Conservation (phyloP, 2,329 filamentous ascomycete genomes). For the Colletotrichum sp. region DNA sequence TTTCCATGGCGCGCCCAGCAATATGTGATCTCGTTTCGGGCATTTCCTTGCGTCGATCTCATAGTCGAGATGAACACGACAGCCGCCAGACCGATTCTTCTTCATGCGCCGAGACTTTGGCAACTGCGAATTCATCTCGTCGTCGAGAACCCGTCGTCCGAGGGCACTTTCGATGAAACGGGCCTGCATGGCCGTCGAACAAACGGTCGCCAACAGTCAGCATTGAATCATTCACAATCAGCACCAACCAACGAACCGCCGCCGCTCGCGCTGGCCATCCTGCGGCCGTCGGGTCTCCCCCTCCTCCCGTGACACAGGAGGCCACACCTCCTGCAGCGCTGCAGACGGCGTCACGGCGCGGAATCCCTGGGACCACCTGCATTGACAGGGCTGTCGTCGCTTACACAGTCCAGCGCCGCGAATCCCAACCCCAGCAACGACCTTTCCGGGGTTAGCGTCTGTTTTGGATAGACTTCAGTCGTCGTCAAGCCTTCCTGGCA, state of each 20-base stretch:
- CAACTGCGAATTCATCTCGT: not conserved
- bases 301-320: not conserved
- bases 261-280: not conserved
- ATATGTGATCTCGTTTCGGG: not conserved
- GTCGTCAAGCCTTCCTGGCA: not conserved
- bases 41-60: constrained; percentile 9
- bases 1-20: not conserved
- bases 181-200: not conserved
- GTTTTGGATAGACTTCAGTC: constrained; percentile 1
- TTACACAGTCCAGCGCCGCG: not conserved
- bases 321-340: not conserved
- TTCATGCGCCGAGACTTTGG: not conserved
- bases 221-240: not conserved
- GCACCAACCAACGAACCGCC: not conserved
- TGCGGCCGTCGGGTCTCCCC: not conserved
- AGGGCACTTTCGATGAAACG: constrained; percentile 17
- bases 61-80: constrained; percentile 15
- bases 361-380: not conserved
- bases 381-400: not conserved
- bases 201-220: not conserved
- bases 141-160: not conserved
- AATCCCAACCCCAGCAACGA: not conserved
- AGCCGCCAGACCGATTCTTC: constrained; percentile 9
- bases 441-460: not conserved
- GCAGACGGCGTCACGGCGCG: not conserved